Percentiles rank a stretch among this genome's conserved stretches.
Evolutionary conservation across 2,329 filamentous ascomycete species (phyloP).

Genomic region (Lachnellula occidentalis): DNA sequence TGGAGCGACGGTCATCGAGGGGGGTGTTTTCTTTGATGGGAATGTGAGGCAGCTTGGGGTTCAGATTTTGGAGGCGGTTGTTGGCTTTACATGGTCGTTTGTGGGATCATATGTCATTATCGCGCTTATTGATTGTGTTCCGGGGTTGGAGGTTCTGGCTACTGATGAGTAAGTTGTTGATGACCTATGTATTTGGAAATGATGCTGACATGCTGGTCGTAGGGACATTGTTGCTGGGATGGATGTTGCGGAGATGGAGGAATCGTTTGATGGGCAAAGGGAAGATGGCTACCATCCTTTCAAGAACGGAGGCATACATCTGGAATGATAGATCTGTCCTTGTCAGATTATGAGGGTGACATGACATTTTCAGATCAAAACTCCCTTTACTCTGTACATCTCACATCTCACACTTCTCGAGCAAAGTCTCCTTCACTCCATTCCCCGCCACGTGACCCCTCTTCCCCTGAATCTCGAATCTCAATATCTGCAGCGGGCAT

Average conservation of each 20-base stretch:
- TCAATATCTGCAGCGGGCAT: too few species aligned
- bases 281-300: constrained; percentile 16
- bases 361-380: too few species aligned
- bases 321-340: not conserved
- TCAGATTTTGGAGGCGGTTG: constrained; percentile 44
- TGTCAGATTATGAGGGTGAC: too few species aligned
- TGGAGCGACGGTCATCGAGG: constrained; percentile 42
- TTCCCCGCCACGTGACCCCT: too few species aligned
- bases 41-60: constrained; percentile 44
- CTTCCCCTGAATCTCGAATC: too few species aligned
- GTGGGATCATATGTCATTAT: constrained; percentile 43
- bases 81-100: constrained; percentile 48
- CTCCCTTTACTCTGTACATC: too few species aligned
- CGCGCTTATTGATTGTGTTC: constrained; percentile 46
- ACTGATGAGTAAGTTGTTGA: constrained; percentile 43
- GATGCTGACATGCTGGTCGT: not conserved
- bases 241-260: constrained; percentile 46
- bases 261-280: constrained; percentile 32
- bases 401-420: too few species aligned
- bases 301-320: constrained; percentile 3
- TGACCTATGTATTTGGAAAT: too few species aligned
- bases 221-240: constrained; percentile 43
- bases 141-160: constrained; percentile 46
- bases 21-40: constrained; percentile 48
- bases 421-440: too few species aligned